Conservation (phyloP, 192 early-diverging fungal genomes). For the Pilaira anomala region DNA sequence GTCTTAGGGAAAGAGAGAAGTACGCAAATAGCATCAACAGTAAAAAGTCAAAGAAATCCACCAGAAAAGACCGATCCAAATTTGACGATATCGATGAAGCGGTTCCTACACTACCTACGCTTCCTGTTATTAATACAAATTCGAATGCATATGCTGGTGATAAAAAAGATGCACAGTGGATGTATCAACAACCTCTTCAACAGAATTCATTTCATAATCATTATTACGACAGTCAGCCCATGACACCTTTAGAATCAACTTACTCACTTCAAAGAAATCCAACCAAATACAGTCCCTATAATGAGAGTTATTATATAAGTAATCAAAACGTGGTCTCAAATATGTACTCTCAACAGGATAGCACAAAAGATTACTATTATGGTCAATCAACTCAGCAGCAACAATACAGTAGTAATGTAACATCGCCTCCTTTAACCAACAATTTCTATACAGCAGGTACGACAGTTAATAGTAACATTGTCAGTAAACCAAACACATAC, state of each 20-base stretch:
- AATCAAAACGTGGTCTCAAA: not conserved
- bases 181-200: not conserved
- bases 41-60: conserved; percentile 10
- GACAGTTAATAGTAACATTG: no score
- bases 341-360: not conserved
- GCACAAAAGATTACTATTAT: not conserved
- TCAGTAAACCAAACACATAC: conserved; percentile 7
- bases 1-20: conserved; percentile 10
- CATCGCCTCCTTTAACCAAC: not conserved
- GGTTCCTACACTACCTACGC: not conserved
- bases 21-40: not conserved
- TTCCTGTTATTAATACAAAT: conserved; percentile 2
- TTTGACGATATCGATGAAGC: not conserved
- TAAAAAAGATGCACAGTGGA: conserved; percentile 1
- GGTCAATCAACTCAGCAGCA: no score
- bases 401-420: not conserved
- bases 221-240: not conserved
- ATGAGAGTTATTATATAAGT: not conserved
- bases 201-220: not conserved
- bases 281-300: not conserved
- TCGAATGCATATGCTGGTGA: not conserved
- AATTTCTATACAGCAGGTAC: not conserved
- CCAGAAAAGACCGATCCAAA: not conserved
- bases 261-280: not conserved
- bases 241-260: not conserved